These are phyloP conservation scores for Dovyalis caffra DNA, from an alignment of 345 rosid species.

Conservation along the genomic window DNA sequence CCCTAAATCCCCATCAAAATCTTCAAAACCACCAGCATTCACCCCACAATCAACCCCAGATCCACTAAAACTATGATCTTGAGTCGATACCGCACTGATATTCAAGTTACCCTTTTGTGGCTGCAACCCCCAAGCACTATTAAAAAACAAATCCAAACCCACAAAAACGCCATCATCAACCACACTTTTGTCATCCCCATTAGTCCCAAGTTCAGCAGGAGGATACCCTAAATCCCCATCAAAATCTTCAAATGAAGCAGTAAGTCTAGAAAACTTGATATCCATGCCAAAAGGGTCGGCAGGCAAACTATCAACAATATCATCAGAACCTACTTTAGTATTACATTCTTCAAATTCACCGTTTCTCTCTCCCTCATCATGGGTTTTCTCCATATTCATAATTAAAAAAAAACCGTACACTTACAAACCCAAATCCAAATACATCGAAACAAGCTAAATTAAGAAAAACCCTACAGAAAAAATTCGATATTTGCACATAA, in stretches of 20 bases:
- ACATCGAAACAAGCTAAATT: slow-evolving; percentile 1
- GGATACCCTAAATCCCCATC: slow-evolving; percentile 9
- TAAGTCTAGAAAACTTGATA: slow-evolving; percentile 7
- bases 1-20: slow-evolving; percentile 14
- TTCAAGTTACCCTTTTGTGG: slow-evolving; percentile 12
- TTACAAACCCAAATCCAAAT: slow-evolving; percentile 13
- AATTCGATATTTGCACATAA: neutral
- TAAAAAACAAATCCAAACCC: slow-evolving; percentile 13
- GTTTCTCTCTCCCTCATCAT: neutral
- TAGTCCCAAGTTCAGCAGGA: neutral
- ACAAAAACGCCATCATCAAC: slow-evolving; percentile 3
- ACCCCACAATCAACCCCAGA: slow-evolving; percentile 6
- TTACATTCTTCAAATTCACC: slow-evolving; percentile 14
- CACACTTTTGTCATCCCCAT: neutral
- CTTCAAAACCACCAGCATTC: slow-evolving; percentile 1
- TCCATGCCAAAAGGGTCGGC: slow-evolving; percentile 21
- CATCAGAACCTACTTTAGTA: slow-evolving; percentile 17
- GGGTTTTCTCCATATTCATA: slow-evolving; percentile 20
- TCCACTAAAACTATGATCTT: slow-evolving; percentile 12
- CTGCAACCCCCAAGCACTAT: slow-evolving; percentile 7
- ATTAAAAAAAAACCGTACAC: slow-evolving; percentile 10
- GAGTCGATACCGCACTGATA: slow-evolving; percentile 18
- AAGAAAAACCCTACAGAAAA: neutral
- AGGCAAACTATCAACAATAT: slow-evolving; percentile 15
- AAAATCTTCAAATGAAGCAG: slow-evolving; percentile 7